Base-by-base conservation (phyloP, 106 monocot genomes). In the Acanthochlamys bracteata region DNA sequence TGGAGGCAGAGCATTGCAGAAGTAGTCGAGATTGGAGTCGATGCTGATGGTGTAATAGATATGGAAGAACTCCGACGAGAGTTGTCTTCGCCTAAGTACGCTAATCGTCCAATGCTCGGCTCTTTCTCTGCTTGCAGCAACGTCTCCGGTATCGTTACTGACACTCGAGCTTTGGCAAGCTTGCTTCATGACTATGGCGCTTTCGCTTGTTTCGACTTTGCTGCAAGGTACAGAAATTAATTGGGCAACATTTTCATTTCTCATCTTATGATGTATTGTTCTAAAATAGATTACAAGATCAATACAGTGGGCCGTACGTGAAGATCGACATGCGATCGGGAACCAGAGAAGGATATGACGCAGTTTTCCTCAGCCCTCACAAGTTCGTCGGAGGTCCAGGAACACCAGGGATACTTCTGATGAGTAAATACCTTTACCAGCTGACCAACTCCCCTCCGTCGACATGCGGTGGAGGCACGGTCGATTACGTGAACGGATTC, bases 121-220 rank as follows among this genome's bases (percentile, higher is more conserved):
- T 84, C 83, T 3, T 84, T 84, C 76, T 84, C 83, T 26, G 83
- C 83, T 0, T 76, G 83, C 58, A 79, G 79, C 63, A 84, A 84
- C 14, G 79, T 84, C 54, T 75, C 79, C 10, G 83, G 83, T 11
- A 47, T 79, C n/a, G 0, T 71, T 12, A 73, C 72, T 10, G 83
- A 84, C 51, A 76, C 79, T 2, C 64, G 76, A 4, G 72, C 65
- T 0, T 0, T 84, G 11, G 71, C 83, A 9, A 58, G 69, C 0
- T 60, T 79, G 0, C 76, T 84, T 1, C 83, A 84, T 53, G 20
- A 42, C 0, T 64, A 79, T 41, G 73, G 83, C 20, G 79, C 83
- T 15, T 84, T 70, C 25, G 78, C 76, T 39, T 84, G 83, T 69
- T 84, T 76, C 52, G 83, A 84, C 62, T 84, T 79, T 14, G 83